Evolutionary conservation across 2,329 filamentous ascomycete species (phyloP), one percentile per base, ranked within the genome.

Genomic region (Juglanconis sp.): DNA sequence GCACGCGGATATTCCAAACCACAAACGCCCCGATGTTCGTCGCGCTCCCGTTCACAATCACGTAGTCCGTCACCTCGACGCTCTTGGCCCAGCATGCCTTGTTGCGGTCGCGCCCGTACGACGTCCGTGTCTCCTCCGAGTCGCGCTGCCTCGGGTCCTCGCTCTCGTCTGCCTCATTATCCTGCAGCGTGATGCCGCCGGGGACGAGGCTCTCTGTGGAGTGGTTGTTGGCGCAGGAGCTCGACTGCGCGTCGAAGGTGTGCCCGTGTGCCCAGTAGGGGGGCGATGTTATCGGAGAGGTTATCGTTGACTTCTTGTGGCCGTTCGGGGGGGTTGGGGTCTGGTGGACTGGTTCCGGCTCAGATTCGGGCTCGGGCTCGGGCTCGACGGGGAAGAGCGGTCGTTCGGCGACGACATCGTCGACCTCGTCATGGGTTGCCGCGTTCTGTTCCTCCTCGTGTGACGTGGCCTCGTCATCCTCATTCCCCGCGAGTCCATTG

Each of bases 1-100:
- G 87, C 49, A 99, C 91, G 52, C 83, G 86, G 69, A 95, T 92
- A 71, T 92, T 95, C 91, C 91, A 99, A 7, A 96, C 92, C 1
- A 97, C 91, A 76, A 98, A 99, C 2, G 93, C 90, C n/a, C 94
- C 94, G 34, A 86, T 80, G 65, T 80, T 84, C 13, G 80, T 83
- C 40, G 80, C 72, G 64, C 81, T 80, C 54, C 82, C 79, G 61
- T 85, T 83, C 50, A 88, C 80, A 24, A 85, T 67, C 10, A 82
- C 81, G 69, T 83, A 76, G 68, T 85, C 82, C 42, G 79, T 76
- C 47, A 88, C 79, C 65, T 83, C 78, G 57, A 87, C 86, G 69
- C 83, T 86, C 73, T 79, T 82, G 35, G 86, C 86, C 86, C 86
- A 88, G 72, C 85, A 88, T 11, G 83, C 84, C 62, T 76, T 79